Percentiles rank a stretch among this genome's conserved stretches.
phyloP scores from a whole-genome alignment of 2,329 filamentous ascomycete genomes.

The Daldinia sp. region DNA sequence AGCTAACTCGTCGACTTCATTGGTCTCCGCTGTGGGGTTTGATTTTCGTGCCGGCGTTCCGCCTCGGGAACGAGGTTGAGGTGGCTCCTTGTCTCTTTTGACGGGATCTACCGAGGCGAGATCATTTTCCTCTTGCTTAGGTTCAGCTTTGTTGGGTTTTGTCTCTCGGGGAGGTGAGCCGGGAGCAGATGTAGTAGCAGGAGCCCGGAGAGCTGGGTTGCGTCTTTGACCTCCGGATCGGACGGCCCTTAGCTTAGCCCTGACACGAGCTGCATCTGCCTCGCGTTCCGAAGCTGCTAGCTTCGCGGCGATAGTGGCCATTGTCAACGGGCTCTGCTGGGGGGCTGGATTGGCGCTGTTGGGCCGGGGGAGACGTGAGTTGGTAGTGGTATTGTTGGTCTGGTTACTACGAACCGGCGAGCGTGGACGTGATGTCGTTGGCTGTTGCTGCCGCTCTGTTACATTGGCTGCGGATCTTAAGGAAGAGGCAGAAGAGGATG shows the following conservation, averaged over 20 bases:
- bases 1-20: constrained; percentile 20
- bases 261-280: constrained; percentile 71
- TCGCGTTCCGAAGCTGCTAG: constrained; percentile 73
- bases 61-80: constrained; percentile 1
- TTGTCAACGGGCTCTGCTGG: constrained; percentile 70
- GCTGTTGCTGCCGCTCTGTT: constrained; percentile 15
- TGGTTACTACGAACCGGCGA: constrained; percentile 30
- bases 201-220: constrained; percentile 47
- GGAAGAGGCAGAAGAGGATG: constrained; percentile 20
- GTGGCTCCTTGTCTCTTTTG: constrained; percentile 40
- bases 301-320: constrained; percentile 72
- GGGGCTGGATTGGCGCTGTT: constrained; percentile 56
- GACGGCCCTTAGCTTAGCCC: constrained; percentile 71
- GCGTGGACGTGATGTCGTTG: constrained; percentile 20
- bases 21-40: background rate
- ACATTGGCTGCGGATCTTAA: constrained; percentile 10
- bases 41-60: background rate
- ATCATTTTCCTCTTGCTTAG: constrained; percentile 38
- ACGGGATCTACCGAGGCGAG: constrained; percentile 44
- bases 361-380: constrained; percentile 53
- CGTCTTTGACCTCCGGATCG: constrained; percentile 47
- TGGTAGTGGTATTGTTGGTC: background rate
- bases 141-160: constrained; percentile 12
- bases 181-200: constrained; percentile 7
- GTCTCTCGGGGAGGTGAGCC: constrained; percentile 15